These are phyloP conservation scores for Populus hybrid DNA, from an alignment of 441 rosid species.

Conservation along the genomic window DNA sequence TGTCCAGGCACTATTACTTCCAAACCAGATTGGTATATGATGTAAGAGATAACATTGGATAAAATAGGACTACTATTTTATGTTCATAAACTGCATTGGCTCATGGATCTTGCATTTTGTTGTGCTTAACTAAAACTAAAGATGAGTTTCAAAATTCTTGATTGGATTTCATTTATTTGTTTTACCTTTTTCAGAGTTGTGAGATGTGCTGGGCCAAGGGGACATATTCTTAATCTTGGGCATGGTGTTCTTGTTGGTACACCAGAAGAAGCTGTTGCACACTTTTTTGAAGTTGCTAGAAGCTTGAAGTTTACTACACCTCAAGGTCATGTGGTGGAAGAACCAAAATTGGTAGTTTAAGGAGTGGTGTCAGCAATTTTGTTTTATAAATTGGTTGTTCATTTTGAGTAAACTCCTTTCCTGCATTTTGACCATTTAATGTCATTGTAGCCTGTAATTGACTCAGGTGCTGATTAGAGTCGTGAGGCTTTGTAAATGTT, in stretches of 20 bases:
- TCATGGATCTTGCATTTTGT: constrained; percentile 15
- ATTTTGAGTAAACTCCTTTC: constrained; percentile 7
- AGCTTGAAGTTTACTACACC: constrained; percentile 49
- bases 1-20: not conserved
- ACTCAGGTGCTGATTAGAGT: constrained; percentile 20
- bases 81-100: constrained; percentile 2
- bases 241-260: constrained; percentile 97
- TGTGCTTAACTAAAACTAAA: constrained; percentile 5
- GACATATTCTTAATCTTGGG: constrained; percentile 89
- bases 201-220: constrained; percentile 69
- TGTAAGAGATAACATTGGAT: not conserved
- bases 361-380: constrained; percentile 16
- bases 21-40: not conserved
- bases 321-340: constrained; percentile 41
- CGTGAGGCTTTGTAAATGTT: constrained; percentile 26
- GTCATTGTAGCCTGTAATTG: constrained; percentile 12
- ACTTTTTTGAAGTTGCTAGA: constrained; percentile 79
- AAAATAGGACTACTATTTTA: constrained; percentile 1
- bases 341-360: constrained; percentile 58
- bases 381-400: constrained; percentile 3
- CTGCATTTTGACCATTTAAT: constrained; percentile 4
- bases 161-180: constrained; percentile 1
- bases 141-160: constrained; percentile 1
- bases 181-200: constrained; percentile 61
- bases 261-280: constrained; percentile 92